These are phyloP conservation scores for Fusarium hainanense DNA, from an alignment of 2,329 filamentous ascomycete species.

Conservation along the genomic window DNA sequence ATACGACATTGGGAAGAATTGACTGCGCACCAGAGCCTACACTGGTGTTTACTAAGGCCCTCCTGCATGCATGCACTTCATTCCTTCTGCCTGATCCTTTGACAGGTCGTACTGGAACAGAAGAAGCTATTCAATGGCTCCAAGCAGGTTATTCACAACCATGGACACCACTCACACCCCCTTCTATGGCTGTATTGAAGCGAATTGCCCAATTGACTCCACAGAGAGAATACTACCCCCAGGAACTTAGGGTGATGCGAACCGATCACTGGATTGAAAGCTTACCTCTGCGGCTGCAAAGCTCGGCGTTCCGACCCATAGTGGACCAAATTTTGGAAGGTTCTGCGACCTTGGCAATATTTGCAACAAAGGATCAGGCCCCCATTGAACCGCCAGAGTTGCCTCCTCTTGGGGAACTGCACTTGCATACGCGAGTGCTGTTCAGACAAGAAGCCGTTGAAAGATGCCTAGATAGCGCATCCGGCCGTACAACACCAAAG, in stretches of 20 bases:
- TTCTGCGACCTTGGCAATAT: slow-evolving; percentile 46
- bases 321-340: slow-evolving; percentile 47
- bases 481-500: slow-evolving; percentile 3
- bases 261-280: slow-evolving; percentile 47
- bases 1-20: slow-evolving; percentile 64
- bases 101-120: slow-evolving; percentile 68
- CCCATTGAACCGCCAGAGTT: slow-evolving; percentile 3
- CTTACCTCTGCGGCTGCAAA: slow-evolving; percentile 49
- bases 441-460: slow-evolving; percentile 34
- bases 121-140: slow-evolving; percentile 66
- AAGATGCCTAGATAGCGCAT: slow-evolving; percentile 17
- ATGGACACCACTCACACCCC: slow-evolving; percentile 53
- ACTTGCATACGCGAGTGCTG: slow-evolving; percentile 33
- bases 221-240: slow-evolving; percentile 52
- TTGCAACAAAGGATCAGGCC: slow-evolving; percentile 28
- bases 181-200: slow-evolving; percentile 12
- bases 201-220: slow-evolving; percentile 45
- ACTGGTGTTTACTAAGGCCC: slow-evolving; percentile 66
- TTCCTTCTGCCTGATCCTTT: slow-evolving; percentile 66
- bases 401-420: slow-evolving; percentile 23
- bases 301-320: slow-evolving; percentile 50
- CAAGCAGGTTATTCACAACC: slow-evolving; percentile 62
- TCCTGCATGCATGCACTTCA: slow-evolving; percentile 70
- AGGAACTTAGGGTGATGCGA: slow-evolving; percentile 49
- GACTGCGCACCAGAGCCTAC: slow-evolving; percentile 67